Evolutionary conservation across 2,329 filamentous ascomycete species (phyloP), one percentile per base, ranked within the genome.

Genomic region (Eurotiales sp.): DNA sequence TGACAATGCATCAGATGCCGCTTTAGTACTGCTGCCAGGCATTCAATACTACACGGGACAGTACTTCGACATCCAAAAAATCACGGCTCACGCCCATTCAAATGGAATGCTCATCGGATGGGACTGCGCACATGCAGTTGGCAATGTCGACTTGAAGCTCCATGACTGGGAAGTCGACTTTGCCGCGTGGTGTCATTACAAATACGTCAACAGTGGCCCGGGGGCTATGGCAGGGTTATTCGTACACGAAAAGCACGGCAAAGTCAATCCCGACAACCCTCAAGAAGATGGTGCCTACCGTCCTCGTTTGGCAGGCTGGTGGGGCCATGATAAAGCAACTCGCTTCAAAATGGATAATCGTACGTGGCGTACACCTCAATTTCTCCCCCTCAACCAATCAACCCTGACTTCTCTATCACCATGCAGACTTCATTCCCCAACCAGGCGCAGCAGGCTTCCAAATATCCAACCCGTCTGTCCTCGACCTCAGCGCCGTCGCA

Each of bases 21-120:
- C 90, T 1, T 71, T 96, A 8, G 72, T 96, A 1, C 79, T 96
- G 4, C 81, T 96, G 0, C 89, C 90, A 0, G 91, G 88, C 8
- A 86, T 96, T 37, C 90, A 96, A 66, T 96, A 90, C 74, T 96
- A 95, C 72, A 93, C 87, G 0, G 90, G 90, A 50, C 91, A 96
- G 67, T 82, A 87, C 51, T 87, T 96, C 59, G 89, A 96, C 67
- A 91, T 96, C 3, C 71, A 82, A 39, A 77, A 73, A 39, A 96
- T 96, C 67, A 96, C 91, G 1, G 78, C 78, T 1, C 79, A 91
- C 70, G 90, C 90, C 0, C 86, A 85, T 57, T 76, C 75, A 0
- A 81, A 82, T 57, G 87, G 84, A 46, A 83, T 95, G 39, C 68
- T 83, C 1, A 83, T 93, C 4, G 89, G 90, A 22, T 96, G 90